Evolutionary conservation across 345 rosid species (phyloP).

Genomic region (Pelargonium nanum): DNA sequence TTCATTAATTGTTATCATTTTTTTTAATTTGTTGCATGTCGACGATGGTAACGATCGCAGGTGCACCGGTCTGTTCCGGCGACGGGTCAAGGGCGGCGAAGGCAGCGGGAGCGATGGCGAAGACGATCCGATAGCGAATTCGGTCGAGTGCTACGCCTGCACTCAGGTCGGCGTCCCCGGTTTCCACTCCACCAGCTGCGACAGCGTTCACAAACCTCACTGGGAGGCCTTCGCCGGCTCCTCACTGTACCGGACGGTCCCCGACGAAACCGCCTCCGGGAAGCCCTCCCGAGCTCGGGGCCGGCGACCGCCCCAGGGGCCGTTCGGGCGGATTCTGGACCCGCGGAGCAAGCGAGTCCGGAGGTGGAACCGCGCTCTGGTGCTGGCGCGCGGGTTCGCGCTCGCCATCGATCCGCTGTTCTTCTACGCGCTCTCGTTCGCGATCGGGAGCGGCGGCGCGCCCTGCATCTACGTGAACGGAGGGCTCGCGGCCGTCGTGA

Average conservation of each 20-base stretch:
- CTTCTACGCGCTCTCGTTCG: conserved; percentile 29
- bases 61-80: conserved; percentile 34
- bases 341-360: conserved; percentile 44
- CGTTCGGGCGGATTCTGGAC: conserved; percentile 29
- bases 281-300: conserved; percentile 4
- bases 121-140: conserved; percentile 27
- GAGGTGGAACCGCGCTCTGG: conserved; percentile 36
- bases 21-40: too few species aligned
- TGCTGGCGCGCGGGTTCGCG: conserved; percentile 43
- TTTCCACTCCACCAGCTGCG: conserved; percentile 94
- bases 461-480: conserved; percentile 47
- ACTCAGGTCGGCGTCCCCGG: conserved; percentile 91
- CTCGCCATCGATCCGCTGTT: conserved; percentile 52
- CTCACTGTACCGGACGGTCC: conserved; percentile 46
- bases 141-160: conserved; percentile 84
- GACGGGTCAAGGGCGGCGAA: conserved; percentile 2
- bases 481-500: conserved; percentile 26
- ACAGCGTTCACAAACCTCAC: conserved; percentile 67
- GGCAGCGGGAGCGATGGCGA: conserved; percentile 8
- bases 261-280: conserved; percentile 31
- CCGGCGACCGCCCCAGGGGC: not conserved
- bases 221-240: conserved; percentile 97
- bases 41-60: not conserved
- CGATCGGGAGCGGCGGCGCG: conserved; percentile 26
- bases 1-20: not conserved